Evolutionary conservation across 2,329 filamentous ascomycete genomes (phyloP).

Genomic region (Aspergillus pseudotamarii): DNA sequence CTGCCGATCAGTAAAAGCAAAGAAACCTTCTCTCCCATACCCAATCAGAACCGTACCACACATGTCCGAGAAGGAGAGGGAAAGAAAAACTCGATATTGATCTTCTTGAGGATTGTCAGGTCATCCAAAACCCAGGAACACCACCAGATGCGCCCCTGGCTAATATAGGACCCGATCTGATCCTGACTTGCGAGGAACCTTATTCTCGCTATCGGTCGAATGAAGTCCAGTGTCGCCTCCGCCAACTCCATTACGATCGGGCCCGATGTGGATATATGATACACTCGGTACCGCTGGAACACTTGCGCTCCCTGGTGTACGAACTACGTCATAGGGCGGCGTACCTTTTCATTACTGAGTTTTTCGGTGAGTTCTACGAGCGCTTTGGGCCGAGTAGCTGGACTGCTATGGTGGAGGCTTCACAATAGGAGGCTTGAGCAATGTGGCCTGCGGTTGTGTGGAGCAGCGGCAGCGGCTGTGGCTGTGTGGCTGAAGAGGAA

Average conservation of each 20-base stretch:
- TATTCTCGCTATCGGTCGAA: conserved; percentile 13
- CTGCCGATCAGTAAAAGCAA: background rate
- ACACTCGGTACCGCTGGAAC: conserved; percentile 17
- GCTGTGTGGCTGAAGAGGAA: background rate
- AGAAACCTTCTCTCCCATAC: too few species aligned
- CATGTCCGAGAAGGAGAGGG: background rate
- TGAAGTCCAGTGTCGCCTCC: conserved; percentile 19
- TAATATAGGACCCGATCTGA: conserved; percentile 12
- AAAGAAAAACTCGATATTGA: background rate
- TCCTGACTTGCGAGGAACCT: conserved; percentile 20
- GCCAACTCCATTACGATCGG: conserved; percentile 12
- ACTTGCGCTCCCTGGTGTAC: conserved; percentile 16
- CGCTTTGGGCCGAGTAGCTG: conserved; percentile 18
- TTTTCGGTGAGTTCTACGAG: conserved; percentile 22
- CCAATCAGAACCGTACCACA: too few species aligned
- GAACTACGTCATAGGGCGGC: conserved; percentile 16
- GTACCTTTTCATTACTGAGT: conserved; percentile 20
- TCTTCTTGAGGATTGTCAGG: conserved; percentile 7
- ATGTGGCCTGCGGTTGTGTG: background rate
- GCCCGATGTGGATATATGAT: conserved; percentile 17
- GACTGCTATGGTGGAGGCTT: conserved; percentile 14
- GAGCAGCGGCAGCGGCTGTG: background rate
- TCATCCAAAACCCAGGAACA: conserved; percentile 22
- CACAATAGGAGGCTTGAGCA: background rate
- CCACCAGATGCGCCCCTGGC: conserved; percentile 14